Conservation (phyloP, 1,139 yeast species). For the Kurtzmaniella quercitrusa region DNA sequence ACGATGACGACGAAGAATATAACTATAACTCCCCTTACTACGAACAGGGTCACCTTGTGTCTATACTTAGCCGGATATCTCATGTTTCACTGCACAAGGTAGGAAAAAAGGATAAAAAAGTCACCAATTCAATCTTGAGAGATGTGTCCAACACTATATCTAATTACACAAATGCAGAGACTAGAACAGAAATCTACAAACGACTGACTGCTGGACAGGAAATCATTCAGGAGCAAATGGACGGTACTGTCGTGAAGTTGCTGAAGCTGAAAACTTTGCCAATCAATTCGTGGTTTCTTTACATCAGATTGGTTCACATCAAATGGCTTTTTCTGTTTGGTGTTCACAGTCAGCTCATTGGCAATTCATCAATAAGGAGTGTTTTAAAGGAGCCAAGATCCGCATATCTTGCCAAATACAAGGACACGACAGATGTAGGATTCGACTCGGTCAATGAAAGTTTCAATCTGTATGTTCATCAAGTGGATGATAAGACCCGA, state of each 20-base stretch:
- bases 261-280: conserved; percentile 54
- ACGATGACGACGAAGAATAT: conserved; percentile 36
- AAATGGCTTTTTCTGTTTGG: conserved; percentile 74
- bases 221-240: conserved; percentile 31
- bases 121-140: conserved; percentile 58
- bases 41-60: conserved; percentile 50
- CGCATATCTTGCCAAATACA: conserved; percentile 28
- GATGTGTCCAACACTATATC: conserved; percentile 54
- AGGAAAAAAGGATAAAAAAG: conserved; percentile 60
- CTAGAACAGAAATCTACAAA: conserved; percentile 35
- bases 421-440: conserved; percentile 13
- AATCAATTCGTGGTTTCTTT: conserved; percentile 65
- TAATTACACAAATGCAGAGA: conserved; percentile 35
- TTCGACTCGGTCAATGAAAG: background rate
- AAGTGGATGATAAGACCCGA: conserved; percentile 27
- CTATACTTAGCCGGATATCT: conserved; percentile 43
- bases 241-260: conserved; percentile 49
- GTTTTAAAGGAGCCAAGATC: conserved; percentile 40
- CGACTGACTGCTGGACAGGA: conserved; percentile 38
- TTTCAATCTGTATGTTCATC: conserved; percentile 15
- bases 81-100: conserved; percentile 53
- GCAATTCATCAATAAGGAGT: conserved; percentile 43
- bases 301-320: conserved; percentile 56
- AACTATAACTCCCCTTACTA: conserved; percentile 53
- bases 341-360: conserved; percentile 56